Evolutionary conservation across 208 protist species (phyloP), one percentile per base, ranked within the genome.

Genomic region (Leishmania braziliensis): DNA sequence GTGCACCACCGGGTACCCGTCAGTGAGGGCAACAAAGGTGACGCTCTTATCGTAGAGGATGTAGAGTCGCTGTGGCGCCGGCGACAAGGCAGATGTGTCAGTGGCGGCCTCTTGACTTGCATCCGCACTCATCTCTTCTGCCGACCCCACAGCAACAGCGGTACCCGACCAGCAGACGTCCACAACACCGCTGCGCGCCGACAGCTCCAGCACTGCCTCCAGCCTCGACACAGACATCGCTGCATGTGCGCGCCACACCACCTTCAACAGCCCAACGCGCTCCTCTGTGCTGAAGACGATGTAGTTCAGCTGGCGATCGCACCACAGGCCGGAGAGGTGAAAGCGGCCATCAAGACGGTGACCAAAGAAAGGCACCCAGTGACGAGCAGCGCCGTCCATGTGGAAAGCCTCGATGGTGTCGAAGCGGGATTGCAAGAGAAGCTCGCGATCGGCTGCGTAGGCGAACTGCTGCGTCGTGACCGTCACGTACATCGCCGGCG

Each of bases 201-300:
- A 86, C 50, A 96, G 82, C 75, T 90, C 84, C 29, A 85, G 72
- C 69, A 93, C 89, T 81, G 91, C 89, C 78, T 95, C 89, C 18
- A 95, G 84, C 18, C 86, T 85, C 14, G 69, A 54, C 9, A 93
- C 75, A 63, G 87, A 74, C 78, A 90, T 75, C 26, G 87, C 87
- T n/a, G 74, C 80, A 62, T 91, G 87, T 10, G 82, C 84, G 23
- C 85, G 79, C 93, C 92, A 96, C 66, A 56, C 71, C 54, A 95
- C 78, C 77, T 80, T 79, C 74, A 91, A 51, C 68, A 97, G 60
- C 20, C 91, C 90, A 16, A 93, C 77, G 14, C 95, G 91, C 78
- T 95, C 95, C 83, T 96, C 93, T 54, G 95, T 97, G n/a, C 84
- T 81, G 81, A 95, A 91, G 63, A 94, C 82, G 16, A 97, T 85